These are phyloP conservation scores for Aureobasidium melanogenum DNA, from an alignment of 2,329 filamentous ascomycete species.

Conservation along the genomic window DNA sequence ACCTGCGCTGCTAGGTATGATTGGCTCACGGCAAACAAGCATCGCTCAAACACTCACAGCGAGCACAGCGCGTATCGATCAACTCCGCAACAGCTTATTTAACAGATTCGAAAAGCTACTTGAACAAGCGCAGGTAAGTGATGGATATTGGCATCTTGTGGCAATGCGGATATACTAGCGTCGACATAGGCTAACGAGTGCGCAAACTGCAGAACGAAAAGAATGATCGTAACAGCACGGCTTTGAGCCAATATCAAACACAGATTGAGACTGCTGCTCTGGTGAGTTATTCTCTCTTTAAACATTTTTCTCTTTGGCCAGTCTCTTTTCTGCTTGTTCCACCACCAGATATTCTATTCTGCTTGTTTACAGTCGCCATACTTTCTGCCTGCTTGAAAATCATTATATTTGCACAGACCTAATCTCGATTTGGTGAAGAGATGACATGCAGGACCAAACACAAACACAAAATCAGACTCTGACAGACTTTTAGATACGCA, in stretches of 20 bases:
- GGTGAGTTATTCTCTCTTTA: constrained; percentile 29
- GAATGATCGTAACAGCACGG: constrained; percentile 46
- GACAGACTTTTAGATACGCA: constrained; percentile 41
- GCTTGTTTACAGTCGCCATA: neutral
- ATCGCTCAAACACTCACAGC: neutral
- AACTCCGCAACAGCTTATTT: constrained; percentile 33
- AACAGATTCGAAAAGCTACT: constrained; percentile 49
- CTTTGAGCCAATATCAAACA: constrained; percentile 49
- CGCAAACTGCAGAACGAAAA: constrained; percentile 34
- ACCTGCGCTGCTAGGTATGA: constrained; percentile 30
- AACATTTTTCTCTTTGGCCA: neutral
- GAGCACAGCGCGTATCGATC: constrained; percentile 30
- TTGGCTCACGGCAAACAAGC: neutral
- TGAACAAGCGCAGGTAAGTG: constrained; percentile 41
- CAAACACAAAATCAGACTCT: neutral
- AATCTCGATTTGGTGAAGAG: neutral
- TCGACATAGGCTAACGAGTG: neutral
- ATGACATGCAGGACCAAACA: neutral
- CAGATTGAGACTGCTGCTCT: constrained; percentile 51
- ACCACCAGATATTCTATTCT: too few relatives aligned
- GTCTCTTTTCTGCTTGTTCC: neutral
- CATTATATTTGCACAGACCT: neutral
- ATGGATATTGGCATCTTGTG: neutral
- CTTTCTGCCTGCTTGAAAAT: neutral
- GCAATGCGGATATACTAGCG: too few relatives aligned